Conservation (phyloP, 75 land plant genomes). For the Cryptomeria japonica region DNA sequence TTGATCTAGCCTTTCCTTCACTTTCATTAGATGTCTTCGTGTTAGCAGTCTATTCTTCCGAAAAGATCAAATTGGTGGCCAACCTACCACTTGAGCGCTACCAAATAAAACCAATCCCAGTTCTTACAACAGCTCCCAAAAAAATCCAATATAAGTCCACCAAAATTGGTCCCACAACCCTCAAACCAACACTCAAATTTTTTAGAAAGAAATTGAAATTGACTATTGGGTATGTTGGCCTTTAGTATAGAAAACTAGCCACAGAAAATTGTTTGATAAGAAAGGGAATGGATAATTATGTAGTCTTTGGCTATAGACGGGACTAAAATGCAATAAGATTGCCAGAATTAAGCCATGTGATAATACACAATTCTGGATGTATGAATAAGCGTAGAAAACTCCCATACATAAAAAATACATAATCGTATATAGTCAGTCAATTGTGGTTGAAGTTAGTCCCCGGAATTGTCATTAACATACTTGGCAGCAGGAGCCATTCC, state of each 20-base stretch:
- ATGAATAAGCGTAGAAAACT: neutral
- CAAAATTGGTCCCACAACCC: neutral
- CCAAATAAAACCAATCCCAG: slow-evolving; percentile 7
- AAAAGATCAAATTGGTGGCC: slow-evolving; percentile 81
- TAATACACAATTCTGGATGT: neutral
- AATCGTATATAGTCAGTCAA: neutral
- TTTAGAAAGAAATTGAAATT: neutral
- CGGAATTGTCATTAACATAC: neutral
- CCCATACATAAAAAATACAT: neutral
- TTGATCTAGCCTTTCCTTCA: slow-evolving; percentile 29
- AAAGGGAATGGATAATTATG: neutral
- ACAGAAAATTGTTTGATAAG: neutral
- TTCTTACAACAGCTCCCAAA: neutral
- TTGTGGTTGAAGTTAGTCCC: neutral
- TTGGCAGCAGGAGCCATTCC: slow-evolving; percentile 19
- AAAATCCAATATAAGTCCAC: neutral
- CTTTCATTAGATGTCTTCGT: slow-evolving; percentile 42
- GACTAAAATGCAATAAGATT: neutral
- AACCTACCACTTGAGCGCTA: slow-evolving; percentile 83
- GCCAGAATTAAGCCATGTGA: neutral
- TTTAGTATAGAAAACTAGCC: neutral
- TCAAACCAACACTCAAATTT: neutral
- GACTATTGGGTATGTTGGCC: neutral
- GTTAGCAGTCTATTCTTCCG: slow-evolving; percentile 61
- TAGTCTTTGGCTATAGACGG: neutral